These are phyloP conservation scores for Colletotrichum caudatum DNA, from an alignment of 2,329 filamentous ascomycete species.

Conservation along the genomic window DNA sequence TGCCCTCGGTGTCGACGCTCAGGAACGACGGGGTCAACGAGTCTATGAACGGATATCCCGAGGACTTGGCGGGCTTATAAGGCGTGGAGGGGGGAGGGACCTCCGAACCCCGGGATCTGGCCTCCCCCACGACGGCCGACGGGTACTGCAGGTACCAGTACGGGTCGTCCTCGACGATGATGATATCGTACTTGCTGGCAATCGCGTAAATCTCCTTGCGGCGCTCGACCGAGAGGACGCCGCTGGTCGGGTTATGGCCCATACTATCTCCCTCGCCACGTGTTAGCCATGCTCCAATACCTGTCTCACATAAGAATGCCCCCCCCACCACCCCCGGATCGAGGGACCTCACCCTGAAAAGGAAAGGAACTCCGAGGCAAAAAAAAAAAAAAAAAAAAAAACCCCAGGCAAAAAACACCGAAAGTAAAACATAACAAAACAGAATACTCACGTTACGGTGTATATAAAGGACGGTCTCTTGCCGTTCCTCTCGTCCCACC, in stretches of 20 bases:
- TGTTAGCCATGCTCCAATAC: slow-evolving; percentile 39
- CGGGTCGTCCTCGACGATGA: slow-evolving; percentile 94
- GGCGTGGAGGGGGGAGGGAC: slow-evolving; percentile 45
- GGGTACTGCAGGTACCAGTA: slow-evolving; percentile 97
- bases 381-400: not conserved
- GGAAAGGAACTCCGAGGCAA: not conserved
- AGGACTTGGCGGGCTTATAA: slow-evolving; percentile 52
- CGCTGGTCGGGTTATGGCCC: slow-evolving; percentile 89
- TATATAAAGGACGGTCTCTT: slow-evolving; percentile 87
- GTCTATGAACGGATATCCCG: slow-evolving; percentile 84
- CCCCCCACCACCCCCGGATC: not conserved
- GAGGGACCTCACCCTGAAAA: not conserved
- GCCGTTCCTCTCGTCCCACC: slow-evolving; percentile 82
- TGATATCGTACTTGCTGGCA: slow-evolving; percentile 85
- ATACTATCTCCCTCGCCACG: slow-evolving; percentile 42
- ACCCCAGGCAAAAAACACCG: too few relatives aligned
- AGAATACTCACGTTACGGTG: slow-evolving; percentile 81
- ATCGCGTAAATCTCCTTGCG: slow-evolving; percentile 83
- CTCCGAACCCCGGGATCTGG: slow-evolving; percentile 59
- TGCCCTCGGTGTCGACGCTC: slow-evolving; percentile 83
- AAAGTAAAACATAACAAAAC: not conserved
- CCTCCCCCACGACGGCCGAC: slow-evolving; percentile 68
- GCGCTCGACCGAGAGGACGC: slow-evolving; percentile 78
- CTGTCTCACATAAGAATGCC: not conserved
- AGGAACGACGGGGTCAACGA: slow-evolving; percentile 86